Evolutionary conservation across 306 rosid genomes (phyloP).

Genomic region (Castanea crenata): DNA sequence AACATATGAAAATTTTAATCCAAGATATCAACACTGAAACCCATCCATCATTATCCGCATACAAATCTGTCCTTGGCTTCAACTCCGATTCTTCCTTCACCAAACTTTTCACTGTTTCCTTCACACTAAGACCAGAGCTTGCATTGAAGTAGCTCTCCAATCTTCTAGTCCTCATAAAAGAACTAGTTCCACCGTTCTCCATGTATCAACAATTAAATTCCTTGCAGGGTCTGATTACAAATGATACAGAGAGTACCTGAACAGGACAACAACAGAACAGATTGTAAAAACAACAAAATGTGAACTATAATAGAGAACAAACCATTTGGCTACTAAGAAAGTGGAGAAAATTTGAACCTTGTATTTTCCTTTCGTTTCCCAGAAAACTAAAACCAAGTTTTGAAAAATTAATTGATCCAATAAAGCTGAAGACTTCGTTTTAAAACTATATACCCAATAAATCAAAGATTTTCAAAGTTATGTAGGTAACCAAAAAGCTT

Average conservation of each 20-base stretch:
- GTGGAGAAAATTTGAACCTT: not conserved
- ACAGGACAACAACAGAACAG: slow-evolving; percentile 18
- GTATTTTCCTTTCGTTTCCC: not conserved
- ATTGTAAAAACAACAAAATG: not conserved
- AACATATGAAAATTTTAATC: slow-evolving; percentile 50
- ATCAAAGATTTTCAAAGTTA: not conserved
- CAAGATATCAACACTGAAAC: slow-evolving; percentile 38
- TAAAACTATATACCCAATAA: not conserved
- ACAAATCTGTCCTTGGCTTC: slow-evolving; percentile 13
- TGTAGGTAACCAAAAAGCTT: not conserved
- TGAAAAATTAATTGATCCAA: not conserved
- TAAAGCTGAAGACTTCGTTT: not conserved
- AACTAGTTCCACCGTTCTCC: slow-evolving; percentile 30
- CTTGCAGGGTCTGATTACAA: not conserved
- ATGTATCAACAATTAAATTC: not conserved
- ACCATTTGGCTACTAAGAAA: slow-evolving; percentile 20
- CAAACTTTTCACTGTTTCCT: slow-evolving; percentile 22
- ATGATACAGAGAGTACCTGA: not conserved
- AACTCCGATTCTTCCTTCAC: slow-evolving; percentile 28
- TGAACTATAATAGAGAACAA: not conserved
- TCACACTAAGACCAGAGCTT: slow-evolving; percentile 39
- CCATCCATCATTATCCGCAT: slow-evolving; percentile 47
- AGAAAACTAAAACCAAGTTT: not conserved
- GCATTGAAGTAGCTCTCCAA: slow-evolving; percentile 46
- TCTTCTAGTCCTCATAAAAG: slow-evolving; percentile 47